phyloP scores from a whole-genome alignment of 2,329 filamentous ascomycete species.

The Aspergillus ibericus region DNA sequence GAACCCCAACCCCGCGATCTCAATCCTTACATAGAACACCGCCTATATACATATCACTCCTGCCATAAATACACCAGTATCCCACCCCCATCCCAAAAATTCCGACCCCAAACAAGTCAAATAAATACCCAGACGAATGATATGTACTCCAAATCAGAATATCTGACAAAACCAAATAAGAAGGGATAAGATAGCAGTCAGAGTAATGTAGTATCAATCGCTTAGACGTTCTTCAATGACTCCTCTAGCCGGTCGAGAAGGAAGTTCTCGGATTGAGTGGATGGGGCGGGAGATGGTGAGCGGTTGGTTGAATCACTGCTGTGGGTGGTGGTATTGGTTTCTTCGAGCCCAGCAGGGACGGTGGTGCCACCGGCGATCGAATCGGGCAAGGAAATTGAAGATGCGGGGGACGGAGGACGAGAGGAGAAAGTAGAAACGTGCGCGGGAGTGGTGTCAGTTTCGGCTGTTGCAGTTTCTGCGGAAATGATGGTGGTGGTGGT shows the following conservation, averaged over 20 bases:
- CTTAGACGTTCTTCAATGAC: slow-evolving; percentile 13
- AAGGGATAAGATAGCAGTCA: background rate
- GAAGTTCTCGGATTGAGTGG: slow-evolving; percentile 21
- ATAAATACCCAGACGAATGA: background rate
- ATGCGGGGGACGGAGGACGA: background rate
- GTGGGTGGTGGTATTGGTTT: background rate
- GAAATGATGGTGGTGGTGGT: background rate
- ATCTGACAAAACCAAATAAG: background rate
- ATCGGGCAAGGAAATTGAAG: background rate
- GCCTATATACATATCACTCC: background rate
- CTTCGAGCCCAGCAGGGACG: background rate
- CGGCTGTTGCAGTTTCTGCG: no score
- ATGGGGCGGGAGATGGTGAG: slow-evolving; percentile 21
- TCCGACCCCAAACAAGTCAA: background rate
- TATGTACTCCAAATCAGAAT: background rate
- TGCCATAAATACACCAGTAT: background rate
- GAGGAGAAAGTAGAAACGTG: background rate
- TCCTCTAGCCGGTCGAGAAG: slow-evolving; percentile 28
- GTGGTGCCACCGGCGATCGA: background rate
- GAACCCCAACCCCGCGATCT: no score
- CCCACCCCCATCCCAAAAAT: background rate
- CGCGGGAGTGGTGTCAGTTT: background rate
- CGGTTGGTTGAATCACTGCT: background rate
- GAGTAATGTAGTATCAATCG: background rate
- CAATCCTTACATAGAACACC: background rate